phyloP scores from a whole-genome alignment of 257 asterid species.

The Hygrophila difformis region DNA sequence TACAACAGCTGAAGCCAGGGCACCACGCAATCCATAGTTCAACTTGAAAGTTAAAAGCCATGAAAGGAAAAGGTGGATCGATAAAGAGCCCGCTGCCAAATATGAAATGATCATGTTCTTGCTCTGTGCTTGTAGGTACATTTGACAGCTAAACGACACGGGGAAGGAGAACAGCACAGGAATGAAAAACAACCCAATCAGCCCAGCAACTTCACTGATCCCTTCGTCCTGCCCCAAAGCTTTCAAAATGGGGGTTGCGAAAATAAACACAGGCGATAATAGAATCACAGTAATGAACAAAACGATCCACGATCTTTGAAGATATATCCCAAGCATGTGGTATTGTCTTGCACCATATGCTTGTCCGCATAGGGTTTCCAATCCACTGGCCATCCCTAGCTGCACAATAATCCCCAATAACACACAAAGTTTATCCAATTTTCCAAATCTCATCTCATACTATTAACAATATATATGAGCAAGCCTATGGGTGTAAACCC shows the following conservation, averaged over 20 bases:
- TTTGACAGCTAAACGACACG: conserved; percentile 63
- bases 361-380: conserved; percentile 76
- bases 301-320: conserved; percentile 74
- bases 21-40: conserved; percentile 47
- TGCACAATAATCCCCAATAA: conserved; percentile 19
- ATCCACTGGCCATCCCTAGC: conserved; percentile 78
- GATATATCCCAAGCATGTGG: conserved; percentile 75
- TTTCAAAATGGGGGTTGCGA: conserved; percentile 43
- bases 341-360: conserved; percentile 77
- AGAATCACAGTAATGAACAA: conserved; percentile 26
- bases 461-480: neutral
- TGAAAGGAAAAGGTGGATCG: conserved; percentile 44
- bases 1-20: conserved; percentile 49
- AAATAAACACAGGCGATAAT: conserved; percentile 39
- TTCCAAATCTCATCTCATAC: neutral
- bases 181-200: conserved; percentile 43
- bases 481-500: too few species aligned
- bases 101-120: conserved; percentile 63
- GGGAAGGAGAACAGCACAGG: conserved; percentile 46
- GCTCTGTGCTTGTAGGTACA: conserved; percentile 75
- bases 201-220: conserved; percentile 41
- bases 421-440: too few species aligned
- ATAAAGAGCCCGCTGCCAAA: conserved; percentile 38
- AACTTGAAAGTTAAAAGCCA: conserved; percentile 57
- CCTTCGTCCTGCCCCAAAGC: conserved; percentile 58